phyloP scores from a whole-genome alignment of 176 grass and related monocot species.

The Guadua angustifolia region DNA sequence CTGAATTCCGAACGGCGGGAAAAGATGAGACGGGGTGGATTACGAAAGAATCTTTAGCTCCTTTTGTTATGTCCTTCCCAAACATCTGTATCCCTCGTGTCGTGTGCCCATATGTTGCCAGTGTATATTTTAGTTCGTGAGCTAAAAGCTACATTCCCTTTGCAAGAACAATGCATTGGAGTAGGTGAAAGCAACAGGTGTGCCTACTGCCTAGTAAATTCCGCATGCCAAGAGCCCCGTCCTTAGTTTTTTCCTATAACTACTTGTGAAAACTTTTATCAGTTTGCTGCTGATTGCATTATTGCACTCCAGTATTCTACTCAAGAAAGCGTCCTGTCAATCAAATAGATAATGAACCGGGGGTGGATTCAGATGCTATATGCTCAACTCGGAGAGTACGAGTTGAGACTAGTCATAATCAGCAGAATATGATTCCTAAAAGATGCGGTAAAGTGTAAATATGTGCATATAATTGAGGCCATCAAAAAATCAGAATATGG shows the following conservation, averaged over 20 bases:
- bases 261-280: slow-evolving; percentile 1
- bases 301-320: neutral
- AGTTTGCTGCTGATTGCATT: neutral
- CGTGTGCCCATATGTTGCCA: slow-evolving; percentile 40
- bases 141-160: slow-evolving; percentile 29
- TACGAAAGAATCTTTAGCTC: slow-evolving; percentile 60
- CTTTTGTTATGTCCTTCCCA: slow-evolving; percentile 47
- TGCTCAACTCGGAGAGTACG: neutral
- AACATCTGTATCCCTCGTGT: slow-evolving; percentile 44
- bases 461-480: slow-evolving; percentile 4
- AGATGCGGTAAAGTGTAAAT: neutral
- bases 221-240: slow-evolving; percentile 24
- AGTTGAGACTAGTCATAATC: neutral
- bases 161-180: slow-evolving; percentile 45
- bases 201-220: slow-evolving; percentile 2
- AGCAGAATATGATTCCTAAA: slow-evolving; percentile 16
- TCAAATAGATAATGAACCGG: neutral
- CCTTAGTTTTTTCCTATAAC: slow-evolving; percentile 9
- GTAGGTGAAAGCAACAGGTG: slow-evolving; percentile 43
- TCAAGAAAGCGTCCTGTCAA: slow-evolving; percentile 1
- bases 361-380: slow-evolving; percentile 5
- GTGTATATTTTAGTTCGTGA: slow-evolving; percentile 38
- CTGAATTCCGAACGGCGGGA: slow-evolving; percentile 41
- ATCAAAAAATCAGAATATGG: neutral
- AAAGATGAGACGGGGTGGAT: slow-evolving; percentile 48